phyloP scores from a whole-genome alignment of 106 monocot genomes.

The Acorus calamus region DNA sequence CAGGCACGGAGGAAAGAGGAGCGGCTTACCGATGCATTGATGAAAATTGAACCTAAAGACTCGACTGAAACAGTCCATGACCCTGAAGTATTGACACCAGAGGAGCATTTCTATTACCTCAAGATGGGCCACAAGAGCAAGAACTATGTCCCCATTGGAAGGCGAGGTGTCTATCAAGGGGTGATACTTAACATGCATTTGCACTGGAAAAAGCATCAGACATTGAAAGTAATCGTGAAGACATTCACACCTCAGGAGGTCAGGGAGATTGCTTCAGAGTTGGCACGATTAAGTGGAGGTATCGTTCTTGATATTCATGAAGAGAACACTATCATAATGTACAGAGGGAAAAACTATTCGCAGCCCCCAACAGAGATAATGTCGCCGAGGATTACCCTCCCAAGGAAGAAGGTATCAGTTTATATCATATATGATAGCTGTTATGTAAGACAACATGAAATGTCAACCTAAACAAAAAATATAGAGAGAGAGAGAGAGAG shows the following conservation, averaged over 20 bases:
- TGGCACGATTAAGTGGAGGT: slow-evolving; percentile 91
- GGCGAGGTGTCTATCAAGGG: slow-evolving; percentile 93
- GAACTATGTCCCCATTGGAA: slow-evolving; percentile 94
- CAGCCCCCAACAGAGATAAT: slow-evolving; percentile 97
- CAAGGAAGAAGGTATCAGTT: slow-evolving; percentile 77
- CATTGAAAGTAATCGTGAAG: slow-evolving; percentile 83
- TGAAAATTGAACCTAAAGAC: slow-evolving; percentile 76
- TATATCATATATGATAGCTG: neutral
- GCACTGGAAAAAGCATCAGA: slow-evolving; percentile 99
- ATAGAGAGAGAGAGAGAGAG: no score
- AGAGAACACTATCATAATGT: slow-evolving; percentile 88
- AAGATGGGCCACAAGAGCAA: slow-evolving; percentile 85
- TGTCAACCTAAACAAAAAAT: no score
- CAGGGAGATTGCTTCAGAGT: slow-evolving; percentile 65
- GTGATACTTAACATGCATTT: slow-evolving; percentile 99
- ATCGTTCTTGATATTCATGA: slow-evolving; percentile 87
- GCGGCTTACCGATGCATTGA: slow-evolving; percentile 55
- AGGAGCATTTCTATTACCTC: slow-evolving; percentile 90
- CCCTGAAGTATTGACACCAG: slow-evolving; percentile 90
- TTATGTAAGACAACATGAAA: no score
- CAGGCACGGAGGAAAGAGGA: slow-evolving; percentile 81
- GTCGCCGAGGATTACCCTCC: slow-evolving; percentile 82
- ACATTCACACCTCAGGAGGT: slow-evolving; percentile 92
- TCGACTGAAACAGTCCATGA: slow-evolving; percentile 61
- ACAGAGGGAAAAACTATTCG: slow-evolving; percentile 91